Conservation (phyloP, 768 basidiomycete genomes). For the Tulasnella sp. region DNA sequence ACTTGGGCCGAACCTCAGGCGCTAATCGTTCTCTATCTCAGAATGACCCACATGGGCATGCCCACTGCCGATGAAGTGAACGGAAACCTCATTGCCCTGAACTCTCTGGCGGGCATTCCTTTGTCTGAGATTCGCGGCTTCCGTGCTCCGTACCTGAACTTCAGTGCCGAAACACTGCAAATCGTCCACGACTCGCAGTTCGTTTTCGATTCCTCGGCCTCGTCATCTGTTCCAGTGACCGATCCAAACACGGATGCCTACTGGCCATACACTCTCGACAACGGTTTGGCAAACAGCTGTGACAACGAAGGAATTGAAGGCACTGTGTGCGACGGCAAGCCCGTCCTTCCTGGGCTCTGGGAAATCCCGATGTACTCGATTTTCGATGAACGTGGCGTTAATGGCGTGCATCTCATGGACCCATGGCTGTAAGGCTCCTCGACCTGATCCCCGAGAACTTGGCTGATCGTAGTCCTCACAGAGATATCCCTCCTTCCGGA, state of each 20-base stretch:
- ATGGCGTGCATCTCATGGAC: conserved; percentile 68
- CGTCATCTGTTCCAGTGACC: conserved; percentile 57
- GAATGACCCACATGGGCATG: conserved; percentile 69
- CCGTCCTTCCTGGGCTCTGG: conserved; percentile 71
- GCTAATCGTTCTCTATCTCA: conserved; percentile 27
- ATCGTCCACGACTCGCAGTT: conserved; percentile 49
- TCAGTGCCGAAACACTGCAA: conserved; percentile 53
- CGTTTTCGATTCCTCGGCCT: conserved; percentile 61
- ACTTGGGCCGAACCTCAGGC: neutral
- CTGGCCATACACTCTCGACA: conserved; percentile 78
- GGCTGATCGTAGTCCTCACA: conserved; percentile 35
- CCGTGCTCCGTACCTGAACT: conserved; percentile 70
- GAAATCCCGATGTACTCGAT: conserved; percentile 78
- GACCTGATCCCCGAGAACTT: conserved; percentile 35
- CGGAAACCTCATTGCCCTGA: conserved; percentile 71
- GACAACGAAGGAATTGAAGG: conserved; percentile 29
- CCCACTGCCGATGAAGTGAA: conserved; percentile 60
- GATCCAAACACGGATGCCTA: conserved; percentile 61
- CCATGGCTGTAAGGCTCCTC: conserved; percentile 57
- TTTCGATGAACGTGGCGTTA: conserved; percentile 52
- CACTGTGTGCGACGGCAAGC: conserved; percentile 58
- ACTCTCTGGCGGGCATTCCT: conserved; percentile 71
- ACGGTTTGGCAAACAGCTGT: conserved; percentile 75
- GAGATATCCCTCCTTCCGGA: conserved; percentile 8
- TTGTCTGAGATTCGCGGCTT: conserved; percentile 57